Conservation (phyloP, 192 early-diverging fungal species). For the Chytriomyces hyalinus region DNA sequence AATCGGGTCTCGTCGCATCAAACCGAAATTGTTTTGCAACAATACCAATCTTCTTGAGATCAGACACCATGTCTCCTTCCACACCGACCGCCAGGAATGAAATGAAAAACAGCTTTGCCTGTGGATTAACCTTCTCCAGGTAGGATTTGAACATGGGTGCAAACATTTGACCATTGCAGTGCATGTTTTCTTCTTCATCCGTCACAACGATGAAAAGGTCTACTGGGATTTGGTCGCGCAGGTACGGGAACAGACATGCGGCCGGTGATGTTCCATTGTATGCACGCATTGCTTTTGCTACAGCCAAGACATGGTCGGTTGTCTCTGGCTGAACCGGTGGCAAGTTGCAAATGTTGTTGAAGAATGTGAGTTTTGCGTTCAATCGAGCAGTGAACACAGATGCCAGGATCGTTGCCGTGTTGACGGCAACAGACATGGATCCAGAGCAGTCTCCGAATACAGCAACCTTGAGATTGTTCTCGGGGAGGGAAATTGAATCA, state of each 20-base stretch:
- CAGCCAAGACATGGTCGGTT: slow-evolving; percentile 11
- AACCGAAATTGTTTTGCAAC: slow-evolving; percentile 38
- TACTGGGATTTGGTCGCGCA: not conserved
- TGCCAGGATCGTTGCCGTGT: slow-evolving; percentile 22
- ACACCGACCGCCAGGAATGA: slow-evolving; percentile 30
- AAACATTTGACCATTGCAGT: slow-evolving; percentile 23
- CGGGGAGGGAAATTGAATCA: slow-evolving; percentile 14
- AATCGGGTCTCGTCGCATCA: slow-evolving; percentile 24
- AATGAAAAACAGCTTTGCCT: slow-evolving; percentile 40
- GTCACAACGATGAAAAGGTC: slow-evolving; percentile 40
- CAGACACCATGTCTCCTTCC: slow-evolving; percentile 32
- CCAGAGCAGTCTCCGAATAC: slow-evolving; percentile 33
- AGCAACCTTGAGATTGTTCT: slow-evolving; percentile 28
- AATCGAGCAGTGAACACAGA: slow-evolving; percentile 30
- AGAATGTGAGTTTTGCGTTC: slow-evolving; percentile 25
- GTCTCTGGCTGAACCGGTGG: slow-evolving; percentile 17
- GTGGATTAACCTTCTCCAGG: slow-evolving; percentile 35
- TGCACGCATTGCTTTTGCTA: slow-evolving; percentile 23
- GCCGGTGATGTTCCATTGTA: slow-evolving; percentile 15
- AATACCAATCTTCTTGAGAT: slow-evolving; percentile 26
- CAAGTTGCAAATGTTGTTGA: not conserved
- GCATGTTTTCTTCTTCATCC: slow-evolving; percentile 44
- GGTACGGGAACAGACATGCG: slow-evolving; percentile 28
- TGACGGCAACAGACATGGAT: slow-evolving; percentile 39
- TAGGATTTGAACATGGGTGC: slow-evolving; percentile 40